Evolutionary conservation across 2,329 filamentous ascomycete species (phyloP), one percentile per base, ranked within the genome.

Genomic region (Penicillium aurantiogriseum): DNA sequence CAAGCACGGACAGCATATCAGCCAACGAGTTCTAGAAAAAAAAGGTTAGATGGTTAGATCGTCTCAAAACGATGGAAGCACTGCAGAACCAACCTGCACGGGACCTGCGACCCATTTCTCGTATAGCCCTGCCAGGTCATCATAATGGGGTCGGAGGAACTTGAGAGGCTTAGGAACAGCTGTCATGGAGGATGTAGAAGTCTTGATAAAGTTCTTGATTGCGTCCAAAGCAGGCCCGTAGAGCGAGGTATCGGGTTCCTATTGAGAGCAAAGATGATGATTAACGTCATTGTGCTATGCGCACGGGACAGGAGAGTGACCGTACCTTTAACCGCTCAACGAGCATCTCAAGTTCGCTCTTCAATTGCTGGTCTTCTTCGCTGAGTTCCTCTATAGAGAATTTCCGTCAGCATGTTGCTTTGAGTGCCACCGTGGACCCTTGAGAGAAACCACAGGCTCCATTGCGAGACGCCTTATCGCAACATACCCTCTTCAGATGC

Each of bases 171-270:
- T 99, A 25, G 95, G 94, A 61, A 99, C 94, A 59, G 94, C 94
- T 48, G 94, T 99, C 94, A 99, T 99, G 45, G 95, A 99, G 58
- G 92, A 97, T 65, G 94, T 99, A 59, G 94, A 96, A 55, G 94
- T 99, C 82, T 97, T 97, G 83, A 99, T 99, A 73, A 91, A 95
- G 71, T 88, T 91, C 82, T 97, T 97, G 86, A 99, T 97, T 66
- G 92, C 89, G 77, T 97, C 92, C 66, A 99, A 82, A 54, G 94
- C 90, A 58, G 92, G 86, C 76, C 92, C 93, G 81, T 97, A 97
- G 67, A 97, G 88, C 58, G 86, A 87, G 65, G 84, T 83, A 78
- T 97, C 90, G 65, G 88, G 83, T 80, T 97, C 94, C 91, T 96
- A 70, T 51, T 53, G 48, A 44, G 35, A 54, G 33, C 25, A 54